A percentile compares a stretch with the other conserved stretches of the same genome.
phyloP scores from a whole-genome alignment of 495 filamentous ascomycete genomes.

The Talaromyces proteolyticus region DNA sequence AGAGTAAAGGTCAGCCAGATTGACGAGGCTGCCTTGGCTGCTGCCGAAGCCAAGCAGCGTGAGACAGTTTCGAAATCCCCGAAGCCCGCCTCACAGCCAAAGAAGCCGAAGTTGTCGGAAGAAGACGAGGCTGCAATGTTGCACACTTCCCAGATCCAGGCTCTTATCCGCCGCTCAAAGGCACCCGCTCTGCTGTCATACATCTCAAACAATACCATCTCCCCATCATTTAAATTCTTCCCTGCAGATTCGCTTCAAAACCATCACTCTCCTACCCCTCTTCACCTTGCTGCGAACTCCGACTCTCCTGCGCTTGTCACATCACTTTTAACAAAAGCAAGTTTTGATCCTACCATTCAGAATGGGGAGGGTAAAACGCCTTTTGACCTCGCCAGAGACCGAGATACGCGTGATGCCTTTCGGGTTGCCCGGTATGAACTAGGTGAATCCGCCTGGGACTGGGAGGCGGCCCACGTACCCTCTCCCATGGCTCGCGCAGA shows the following conservation, averaged over 20 bases:
- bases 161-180: conserved; percentile 86
- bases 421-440: conserved; percentile 78
- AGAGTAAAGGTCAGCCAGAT: conserved; percentile 77
- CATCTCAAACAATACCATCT: conserved; percentile 62
- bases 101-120: conserved; percentile 57
- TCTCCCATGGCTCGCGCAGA: conserved; percentile 60
- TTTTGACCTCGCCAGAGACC: conserved; percentile 84
- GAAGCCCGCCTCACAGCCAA: conserved; percentile 37
- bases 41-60: conserved; percentile 34
- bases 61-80: conserved; percentile 27
- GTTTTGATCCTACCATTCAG: conserved; percentile 62
- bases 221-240: conserved; percentile 64
- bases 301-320: conserved; percentile 67
- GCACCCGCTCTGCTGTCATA: conserved; percentile 83
- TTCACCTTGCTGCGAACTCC: conserved; percentile 79
- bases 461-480: conserved; percentile 70
- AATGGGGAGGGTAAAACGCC: conserved; percentile 67
- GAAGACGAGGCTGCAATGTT: conserved; percentile 74
- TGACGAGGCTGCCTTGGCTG: conserved; percentile 50
- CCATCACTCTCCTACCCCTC: conserved; percentile 76
- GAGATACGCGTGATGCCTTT: conserved; percentile 85
- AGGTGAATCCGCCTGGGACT: conserved; percentile 73
- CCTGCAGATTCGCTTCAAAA: conserved; percentile 63
- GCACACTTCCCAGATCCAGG: conserved; percentile 82
- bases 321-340: conserved; percentile 70